Evolutionary conservation across 257 asterid species (phyloP), one percentile per base, ranked within the genome.

Genomic region (Capsicum rhomboideum): DNA sequence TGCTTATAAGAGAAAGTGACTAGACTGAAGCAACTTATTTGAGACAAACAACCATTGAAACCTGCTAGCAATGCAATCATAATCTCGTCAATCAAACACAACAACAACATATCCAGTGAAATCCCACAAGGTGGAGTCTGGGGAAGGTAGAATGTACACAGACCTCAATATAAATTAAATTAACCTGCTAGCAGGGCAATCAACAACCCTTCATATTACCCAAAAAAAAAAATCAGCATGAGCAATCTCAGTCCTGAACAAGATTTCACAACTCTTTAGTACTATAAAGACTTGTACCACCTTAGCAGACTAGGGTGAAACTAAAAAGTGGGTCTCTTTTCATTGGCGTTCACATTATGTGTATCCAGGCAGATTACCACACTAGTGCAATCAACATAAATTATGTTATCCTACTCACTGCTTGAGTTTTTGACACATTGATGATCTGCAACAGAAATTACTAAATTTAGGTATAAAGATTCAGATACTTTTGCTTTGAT

Each of bases 101-200:
- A 53, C 58, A 53, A 5, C 6, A 67, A 31, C 14, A 53, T 31
- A 67, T 17, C 26, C 3, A 18, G 31, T 17, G n/a, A 68, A 34
- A n/a, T 58, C 29, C 2, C 6, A 6, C 2, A 54, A 17, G n/a
- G 10, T 54, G 9, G 0, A 8, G 12, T 29, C 29, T 64, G 23
- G 4, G 0, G 2, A 17, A 2, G 2, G 1, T 54, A 17, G 17
- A 6, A 0, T 2, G 23, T 17, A 54, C 6, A 0, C 37, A 31
- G 4, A 31, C 37, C 37, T 54, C 21, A 17, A 17, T 17, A 54
- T 54, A 54, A 54, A 6, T 20, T 54, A 54, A 54, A 31, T 31
- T 31, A 61, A 59, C 68, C 34, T 23, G 17, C 34, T 23, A 23
- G 8, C 17, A 23, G 16, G 10, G 16, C 2, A 2, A 59, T 1